Conservation (phyloP, 2,329 filamentous ascomycete species). For the Pseudogymnoascus pannorum region DNA sequence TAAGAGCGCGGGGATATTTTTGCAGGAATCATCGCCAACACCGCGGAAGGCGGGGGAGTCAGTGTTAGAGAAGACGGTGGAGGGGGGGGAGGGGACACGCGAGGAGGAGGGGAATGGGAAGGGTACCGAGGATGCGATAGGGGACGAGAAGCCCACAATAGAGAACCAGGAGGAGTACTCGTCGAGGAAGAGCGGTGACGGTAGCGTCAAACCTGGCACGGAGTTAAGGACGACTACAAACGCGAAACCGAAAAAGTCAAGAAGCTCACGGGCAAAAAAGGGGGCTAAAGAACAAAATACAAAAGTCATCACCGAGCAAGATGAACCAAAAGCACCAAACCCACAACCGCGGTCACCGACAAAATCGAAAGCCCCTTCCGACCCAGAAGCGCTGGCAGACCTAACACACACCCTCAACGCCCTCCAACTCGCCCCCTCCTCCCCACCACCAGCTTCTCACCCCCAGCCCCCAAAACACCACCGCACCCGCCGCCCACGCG, state of each 20-base stretch:
- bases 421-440: background rate
- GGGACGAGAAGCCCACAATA: background rate
- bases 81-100: background rate
- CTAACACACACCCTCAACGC: background rate
- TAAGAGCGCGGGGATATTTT: background rate
- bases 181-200: background rate
- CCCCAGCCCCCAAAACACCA: background rate
- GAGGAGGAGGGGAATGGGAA: background rate
- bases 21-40: background rate
- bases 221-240: background rate
- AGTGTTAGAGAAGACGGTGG: background rate
- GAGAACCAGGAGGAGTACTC: background rate
- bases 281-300: background rate
- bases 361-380: background rate
- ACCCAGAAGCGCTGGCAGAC: background rate
- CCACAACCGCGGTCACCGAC: background rate
- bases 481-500: background rate
- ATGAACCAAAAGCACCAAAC: background rate
- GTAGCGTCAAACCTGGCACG: background rate
- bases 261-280: background rate
- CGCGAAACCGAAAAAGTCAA: background rate
- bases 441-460: background rate
- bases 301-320: background rate
- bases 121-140: background rate
- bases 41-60: background rate